Conservation (phyloP, 2,329 filamentous ascomycete species). For the Aspergillus costaricaensis region DNA sequence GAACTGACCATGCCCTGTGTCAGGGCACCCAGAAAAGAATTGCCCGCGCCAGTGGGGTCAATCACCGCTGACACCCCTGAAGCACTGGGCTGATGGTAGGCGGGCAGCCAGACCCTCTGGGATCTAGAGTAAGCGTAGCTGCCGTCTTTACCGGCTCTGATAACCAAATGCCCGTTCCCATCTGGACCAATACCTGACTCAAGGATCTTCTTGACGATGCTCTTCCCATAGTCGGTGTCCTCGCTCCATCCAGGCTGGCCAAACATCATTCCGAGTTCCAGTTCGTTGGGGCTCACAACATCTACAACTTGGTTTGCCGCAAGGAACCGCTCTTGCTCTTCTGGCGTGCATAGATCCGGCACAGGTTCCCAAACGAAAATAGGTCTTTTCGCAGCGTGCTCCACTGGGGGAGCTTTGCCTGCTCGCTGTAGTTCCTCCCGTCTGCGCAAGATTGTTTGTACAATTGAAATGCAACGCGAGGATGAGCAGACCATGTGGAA, state of each 20-base stretch:
- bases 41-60: conserved; percentile 94
- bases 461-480: conserved; percentile 71
- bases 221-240: conserved; percentile 28
- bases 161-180: conserved; percentile 42
- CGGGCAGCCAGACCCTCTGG: conserved; percentile 68
- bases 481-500: conserved; percentile 90
- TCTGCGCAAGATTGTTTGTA: conserved; percentile 65
- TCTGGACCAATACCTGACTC: conserved; percentile 40
- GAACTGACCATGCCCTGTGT: conserved; percentile 56
- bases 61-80: conserved; percentile 57
- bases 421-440: conserved; percentile 42
- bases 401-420: conserved; percentile 28
- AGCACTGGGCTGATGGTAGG: conserved; percentile 61
- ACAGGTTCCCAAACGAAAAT: conserved; percentile 95
- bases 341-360: conserved; percentile 78
- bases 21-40: conserved; percentile 74
- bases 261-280: conserved; percentile 86
- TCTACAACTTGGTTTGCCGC: conserved; percentile 58
- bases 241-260: conserved; percentile 50
- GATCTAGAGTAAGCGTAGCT: conserved; percentile 51
- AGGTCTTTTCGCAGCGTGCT: conserved; percentile 55
- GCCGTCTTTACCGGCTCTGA: conserved; percentile 65
- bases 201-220: conserved; percentile 40
- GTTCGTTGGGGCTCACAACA: conserved; percentile 76
- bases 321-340: conserved; percentile 57